Percentiles rank a stretch among this genome's conserved stretches.
phyloP scores from a whole-genome alignment of 345 rosid species.

The Lepidium aucheri region DNA sequence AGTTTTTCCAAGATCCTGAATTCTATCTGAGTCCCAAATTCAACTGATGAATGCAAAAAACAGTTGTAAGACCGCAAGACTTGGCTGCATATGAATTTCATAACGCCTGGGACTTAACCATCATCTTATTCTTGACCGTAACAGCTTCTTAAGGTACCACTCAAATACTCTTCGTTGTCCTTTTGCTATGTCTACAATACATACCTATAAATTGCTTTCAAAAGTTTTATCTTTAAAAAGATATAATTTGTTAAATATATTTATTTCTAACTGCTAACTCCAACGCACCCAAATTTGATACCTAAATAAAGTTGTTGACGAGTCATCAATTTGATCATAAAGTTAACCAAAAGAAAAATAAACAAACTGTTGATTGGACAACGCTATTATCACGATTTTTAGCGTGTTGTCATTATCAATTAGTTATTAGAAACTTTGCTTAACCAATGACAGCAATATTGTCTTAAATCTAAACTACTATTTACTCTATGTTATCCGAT shows the following conservation, averaged over 20 bases:
- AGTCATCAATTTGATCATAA: background rate
- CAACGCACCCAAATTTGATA: background rate
- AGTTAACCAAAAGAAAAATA: background rate
- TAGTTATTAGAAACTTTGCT: background rate
- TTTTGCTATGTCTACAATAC: background rate
- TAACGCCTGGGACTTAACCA: background rate
- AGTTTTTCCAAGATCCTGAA: slow-evolving; percentile 74
- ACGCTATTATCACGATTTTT: background rate
- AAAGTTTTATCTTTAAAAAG: background rate
- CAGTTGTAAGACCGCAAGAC: slow-evolving; percentile 2
- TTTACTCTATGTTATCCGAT: background rate
- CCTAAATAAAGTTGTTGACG: background rate
- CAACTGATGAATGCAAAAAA: slow-evolving; percentile 24
- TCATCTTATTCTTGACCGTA: background rate
- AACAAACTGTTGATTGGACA: background rate
- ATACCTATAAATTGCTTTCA: background rate
- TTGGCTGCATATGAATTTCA: background rate
- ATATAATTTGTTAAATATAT: background rate
- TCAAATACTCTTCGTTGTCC: background rate
- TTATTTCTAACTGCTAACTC: background rate
- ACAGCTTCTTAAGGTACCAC: background rate
- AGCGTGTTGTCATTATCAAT: background rate
- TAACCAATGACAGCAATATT: background rate
- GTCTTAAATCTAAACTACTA: background rate
- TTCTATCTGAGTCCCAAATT: slow-evolving; percentile 61